These are phyloP conservation scores for Roridomyces roridus DNA, from an alignment of 768 basidiomycete species.

Conservation along the genomic window DNA sequence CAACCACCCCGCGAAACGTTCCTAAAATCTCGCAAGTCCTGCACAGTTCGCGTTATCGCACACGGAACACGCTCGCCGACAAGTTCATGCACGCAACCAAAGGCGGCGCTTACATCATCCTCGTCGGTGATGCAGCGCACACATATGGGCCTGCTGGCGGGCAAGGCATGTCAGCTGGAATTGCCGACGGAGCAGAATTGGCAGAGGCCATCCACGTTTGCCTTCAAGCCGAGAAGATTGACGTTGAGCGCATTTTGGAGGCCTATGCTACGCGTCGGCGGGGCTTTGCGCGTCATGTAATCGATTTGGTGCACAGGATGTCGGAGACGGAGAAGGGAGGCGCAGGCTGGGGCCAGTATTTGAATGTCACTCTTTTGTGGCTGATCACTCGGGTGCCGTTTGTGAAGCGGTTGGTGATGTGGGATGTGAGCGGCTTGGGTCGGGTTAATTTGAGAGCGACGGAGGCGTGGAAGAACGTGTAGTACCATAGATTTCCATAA, in stretches of 20 bases:
- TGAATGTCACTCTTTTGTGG: constrained; percentile 4
- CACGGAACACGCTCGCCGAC: background rate
- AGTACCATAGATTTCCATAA: no score
- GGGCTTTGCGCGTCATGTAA: constrained; percentile 40
- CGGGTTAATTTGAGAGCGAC: background rate
- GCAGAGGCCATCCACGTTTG: constrained; percentile 39
- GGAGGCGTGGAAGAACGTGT: no score
- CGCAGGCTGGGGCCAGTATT: constrained; percentile 2
- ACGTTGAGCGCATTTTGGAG: constrained; percentile 30
- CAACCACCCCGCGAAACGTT: background rate
- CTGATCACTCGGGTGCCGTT: constrained; percentile 14
- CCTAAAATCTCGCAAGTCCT: constrained; percentile 1
- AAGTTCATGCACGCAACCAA: background rate
- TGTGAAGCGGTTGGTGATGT: constrained; percentile 29
- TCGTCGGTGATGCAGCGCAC: constrained; percentile 11
- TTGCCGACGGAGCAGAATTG: constrained; percentile 32
- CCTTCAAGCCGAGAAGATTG: background rate
- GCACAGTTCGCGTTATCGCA: background rate
- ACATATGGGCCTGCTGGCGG: constrained; percentile 10
- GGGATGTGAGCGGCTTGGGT: constrained; percentile 38
- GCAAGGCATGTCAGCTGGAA: constrained; percentile 7
- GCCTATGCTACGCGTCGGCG: constrained; percentile 36
- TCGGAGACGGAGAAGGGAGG: constrained; percentile 24
- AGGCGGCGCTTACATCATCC: background rate
- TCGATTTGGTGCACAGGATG: constrained; percentile 37